phyloP scores from a whole-genome alignment of 495 filamentous ascomycete genomes.

The Tuber brumale region DNA sequence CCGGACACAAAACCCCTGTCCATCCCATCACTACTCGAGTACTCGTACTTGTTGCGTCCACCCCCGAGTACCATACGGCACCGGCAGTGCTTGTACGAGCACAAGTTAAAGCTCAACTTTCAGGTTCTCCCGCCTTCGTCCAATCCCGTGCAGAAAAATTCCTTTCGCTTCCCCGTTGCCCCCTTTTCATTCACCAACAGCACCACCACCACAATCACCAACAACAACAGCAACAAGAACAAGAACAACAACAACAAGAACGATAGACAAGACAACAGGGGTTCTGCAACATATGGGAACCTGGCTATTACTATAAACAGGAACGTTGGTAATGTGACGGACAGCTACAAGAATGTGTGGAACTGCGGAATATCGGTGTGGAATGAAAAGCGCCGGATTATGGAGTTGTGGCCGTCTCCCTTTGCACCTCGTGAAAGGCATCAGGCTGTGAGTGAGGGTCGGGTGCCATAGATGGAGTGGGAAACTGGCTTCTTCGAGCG shows the following conservation, averaged over 20 bases:
- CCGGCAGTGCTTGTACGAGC: background rate
- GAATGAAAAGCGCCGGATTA: background rate
- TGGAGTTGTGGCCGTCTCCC: background rate
- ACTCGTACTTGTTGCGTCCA: no score
- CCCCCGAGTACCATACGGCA: background rate
- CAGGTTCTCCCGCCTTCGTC: no score
- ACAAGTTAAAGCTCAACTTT: no score
- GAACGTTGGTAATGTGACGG: background rate
- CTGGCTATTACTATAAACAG: background rate
- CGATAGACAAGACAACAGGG: background rate
- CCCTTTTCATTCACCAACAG: background rate
- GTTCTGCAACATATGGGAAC: background rate
- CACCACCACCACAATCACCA: background rate
- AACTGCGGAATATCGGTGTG: background rate
- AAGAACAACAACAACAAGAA: background rate
- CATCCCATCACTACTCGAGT: no score
- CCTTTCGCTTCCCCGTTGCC: background rate
- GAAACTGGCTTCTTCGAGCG: no score
- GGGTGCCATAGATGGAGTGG: no score
- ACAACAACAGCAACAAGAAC: background rate
- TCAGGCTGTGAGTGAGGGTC: no score
- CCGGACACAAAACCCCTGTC: no score
- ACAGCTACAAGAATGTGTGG: background rate
- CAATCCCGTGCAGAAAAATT: no score
- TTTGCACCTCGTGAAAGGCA: background rate